A percentile compares a stretch with the other conserved stretches of the same genome.
These are phyloP conservation scores for Saccharomycopsis lassenensis DNA, from an alignment of 805 yeast species.

Conservation along the genomic window DNA sequence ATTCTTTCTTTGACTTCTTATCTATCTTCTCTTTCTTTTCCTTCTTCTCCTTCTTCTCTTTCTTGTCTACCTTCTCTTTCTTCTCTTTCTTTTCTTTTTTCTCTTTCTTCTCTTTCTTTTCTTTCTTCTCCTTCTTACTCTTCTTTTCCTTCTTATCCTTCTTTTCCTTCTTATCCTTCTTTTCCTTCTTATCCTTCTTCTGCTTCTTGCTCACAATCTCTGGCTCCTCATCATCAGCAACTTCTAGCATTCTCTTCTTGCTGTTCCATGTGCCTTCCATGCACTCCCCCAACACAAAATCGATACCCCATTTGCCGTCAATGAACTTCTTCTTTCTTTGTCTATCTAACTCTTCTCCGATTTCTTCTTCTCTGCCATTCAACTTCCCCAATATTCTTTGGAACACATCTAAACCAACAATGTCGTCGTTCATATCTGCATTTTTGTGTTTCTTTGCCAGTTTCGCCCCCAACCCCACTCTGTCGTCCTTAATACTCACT, in stretches of 20 bases:
- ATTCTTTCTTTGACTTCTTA: conserved; percentile 21
- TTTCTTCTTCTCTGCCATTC: conserved; percentile 71
- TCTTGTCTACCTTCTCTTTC: conserved; percentile 20
- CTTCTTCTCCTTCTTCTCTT: conserved; percentile 14
- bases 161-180: conserved; percentile 20
- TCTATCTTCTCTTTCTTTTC: conserved; percentile 19
- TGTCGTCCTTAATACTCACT: conserved; percentile 73
- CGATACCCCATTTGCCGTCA: conserved; percentile 83
- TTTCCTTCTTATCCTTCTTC: conserved; percentile 24
- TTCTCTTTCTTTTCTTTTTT: conserved; percentile 22
- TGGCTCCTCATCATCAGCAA: conserved; percentile 18
- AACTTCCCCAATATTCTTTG: conserved; percentile 82
- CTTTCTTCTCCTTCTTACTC: conserved; percentile 22
- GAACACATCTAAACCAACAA: conserved; percentile 86
- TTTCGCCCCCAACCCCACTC: conserved; percentile 82
- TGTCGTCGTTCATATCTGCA: conserved; percentile 72
- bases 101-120: conserved; percentile 22
- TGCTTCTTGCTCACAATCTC: conserved; percentile 24
- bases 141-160: conserved; percentile 20
- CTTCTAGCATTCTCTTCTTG: conserved; percentile 26
- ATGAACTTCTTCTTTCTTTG: conserved; percentile 58
- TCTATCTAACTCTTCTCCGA: conserved; percentile 53
- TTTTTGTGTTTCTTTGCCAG: conserved; percentile 43
- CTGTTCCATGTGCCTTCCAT: conserved; percentile 76
- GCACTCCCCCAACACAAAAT: conserved; percentile 77